Evolutionary conservation across 2,329 filamentous ascomycete species (phyloP).

Genomic region (Drechmeria coniospora): DNA sequence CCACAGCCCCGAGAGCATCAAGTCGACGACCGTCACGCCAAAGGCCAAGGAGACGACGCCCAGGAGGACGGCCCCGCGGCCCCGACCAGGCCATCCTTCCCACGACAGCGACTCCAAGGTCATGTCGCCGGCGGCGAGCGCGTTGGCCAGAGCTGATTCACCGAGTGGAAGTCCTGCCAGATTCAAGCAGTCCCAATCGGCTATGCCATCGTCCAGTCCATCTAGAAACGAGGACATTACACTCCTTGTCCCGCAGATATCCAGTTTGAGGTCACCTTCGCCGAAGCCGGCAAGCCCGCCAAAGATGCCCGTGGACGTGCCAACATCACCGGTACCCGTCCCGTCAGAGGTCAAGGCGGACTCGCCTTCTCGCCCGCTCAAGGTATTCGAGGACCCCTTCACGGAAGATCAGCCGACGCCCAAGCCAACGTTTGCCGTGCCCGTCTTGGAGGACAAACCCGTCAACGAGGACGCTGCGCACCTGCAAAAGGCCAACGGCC

Average conservation of each 20-base stretch:
- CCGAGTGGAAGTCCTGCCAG: constrained; percentile 26
- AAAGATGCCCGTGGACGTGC: constrained; percentile 4
- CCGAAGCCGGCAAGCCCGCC: constrained; percentile 8
- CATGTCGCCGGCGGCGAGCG: constrained; percentile 25
- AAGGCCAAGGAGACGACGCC: constrained; percentile 38
- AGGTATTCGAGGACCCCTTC: constrained; percentile 50
- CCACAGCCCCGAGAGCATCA: constrained; percentile 30
- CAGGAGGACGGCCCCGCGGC: constrained; percentile 30
- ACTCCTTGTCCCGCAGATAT: constrained; percentile 32
- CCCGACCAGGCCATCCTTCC: constrained; percentile 30
- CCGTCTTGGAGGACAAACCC: constrained; percentile 44
- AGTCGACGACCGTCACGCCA: constrained; percentile 31
- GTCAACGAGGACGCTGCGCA: constrained; percentile 38
- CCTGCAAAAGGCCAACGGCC: constrained; percentile 12
- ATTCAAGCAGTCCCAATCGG: constrained; percentile 18
- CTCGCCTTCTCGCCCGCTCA: constrained; percentile 24
- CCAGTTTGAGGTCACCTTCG: constrained; percentile 20
- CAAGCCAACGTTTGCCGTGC: constrained; percentile 26
- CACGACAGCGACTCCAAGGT: constrained; percentile 36
- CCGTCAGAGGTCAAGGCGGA: constrained; percentile 5
- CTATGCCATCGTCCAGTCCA: constrained; percentile 23
- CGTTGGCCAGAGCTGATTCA: constrained; percentile 20
- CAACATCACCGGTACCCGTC: constrained; percentile 5
- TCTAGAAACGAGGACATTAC: constrained; percentile 38
- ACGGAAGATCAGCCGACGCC: constrained; percentile 31